Conservation (phyloP, 371 early-diverging fungal species). For the Batrachochytrium dendrobatidis region DNA sequence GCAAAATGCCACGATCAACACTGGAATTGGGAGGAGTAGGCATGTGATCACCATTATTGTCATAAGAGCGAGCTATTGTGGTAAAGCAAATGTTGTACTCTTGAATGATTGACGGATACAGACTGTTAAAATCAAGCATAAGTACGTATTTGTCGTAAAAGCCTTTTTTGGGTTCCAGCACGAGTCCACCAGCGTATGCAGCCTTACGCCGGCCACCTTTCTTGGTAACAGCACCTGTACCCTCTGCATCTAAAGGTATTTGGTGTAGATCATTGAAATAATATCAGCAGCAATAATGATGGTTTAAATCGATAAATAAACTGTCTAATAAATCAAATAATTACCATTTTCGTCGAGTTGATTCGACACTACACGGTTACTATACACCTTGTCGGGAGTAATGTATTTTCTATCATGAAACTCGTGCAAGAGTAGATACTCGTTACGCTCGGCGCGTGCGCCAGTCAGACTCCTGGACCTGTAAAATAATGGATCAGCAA, state of each 20-base stretch:
- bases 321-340: background rate
- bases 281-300: background rate
- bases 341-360: constrained; percentile 45
- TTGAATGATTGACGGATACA: constrained; percentile 99
- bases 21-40: constrained; percentile 72
- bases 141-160: constrained; percentile 96
- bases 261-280: background rate
- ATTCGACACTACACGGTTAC: constrained; percentile 24
- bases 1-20: constrained; percentile 76
- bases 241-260: constrained; percentile 6
- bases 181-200: constrained; percentile 97
- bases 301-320: background rate
- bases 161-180: constrained; percentile 96
- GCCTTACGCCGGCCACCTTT: constrained; percentile 62
- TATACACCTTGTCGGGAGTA: constrained; percentile 73
- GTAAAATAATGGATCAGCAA: background rate
- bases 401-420: constrained; percentile 87
- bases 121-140: constrained; percentile 98
- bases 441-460: constrained; percentile 97
- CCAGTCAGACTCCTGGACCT: constrained; percentile 81
- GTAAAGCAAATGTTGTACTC: constrained; percentile 99
- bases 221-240: background rate
- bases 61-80: constrained; percentile 65
- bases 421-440: constrained; percentile 95
- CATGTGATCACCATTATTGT: constrained; percentile 45